Percentiles rank a stretch among this genome's conserved stretches.
These are phyloP conservation scores for Rhynchospora breviuscula DNA, from an alignment of 176 grass and related monocot species.

Conservation along the genomic window DNA sequence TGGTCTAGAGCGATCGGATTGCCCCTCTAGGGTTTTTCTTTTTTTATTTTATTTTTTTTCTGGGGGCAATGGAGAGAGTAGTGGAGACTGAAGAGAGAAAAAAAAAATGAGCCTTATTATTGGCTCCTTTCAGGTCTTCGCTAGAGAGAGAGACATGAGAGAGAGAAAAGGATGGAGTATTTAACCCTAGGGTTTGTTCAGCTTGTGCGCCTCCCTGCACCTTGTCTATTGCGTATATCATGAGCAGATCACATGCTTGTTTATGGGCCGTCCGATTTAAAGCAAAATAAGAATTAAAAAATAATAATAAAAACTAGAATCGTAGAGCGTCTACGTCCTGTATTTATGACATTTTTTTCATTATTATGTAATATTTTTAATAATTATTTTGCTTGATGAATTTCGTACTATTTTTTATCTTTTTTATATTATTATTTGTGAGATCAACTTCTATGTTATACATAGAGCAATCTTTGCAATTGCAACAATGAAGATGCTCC, in stretches of 20 bases:
- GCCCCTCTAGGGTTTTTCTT: slow-evolving; percentile 21
- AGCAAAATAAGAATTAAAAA: too few relatives aligned
- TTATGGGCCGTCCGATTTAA: neutral
- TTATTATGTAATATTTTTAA: too few relatives aligned
- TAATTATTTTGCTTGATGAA: too few relatives aligned
- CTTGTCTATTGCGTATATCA: neutral
- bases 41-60: neutral
- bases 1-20: slow-evolving; percentile 3
- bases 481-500: too few relatives aligned
- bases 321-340: neutral
- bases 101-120: slow-evolving; percentile 17
- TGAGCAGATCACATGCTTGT: neutral
- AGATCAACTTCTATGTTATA: too few relatives aligned
- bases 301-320: too few relatives aligned
- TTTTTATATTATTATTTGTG: too few relatives aligned
- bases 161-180: slow-evolving; percentile 30
- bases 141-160: slow-evolving; percentile 10
- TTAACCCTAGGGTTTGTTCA: slow-evolving; percentile 90
- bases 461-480: too few relatives aligned
- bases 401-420: too few relatives aligned
- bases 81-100: slow-evolving; percentile 26
- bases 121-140: slow-evolving; percentile 32
- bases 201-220: neutral
- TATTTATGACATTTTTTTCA: too few relatives aligned
- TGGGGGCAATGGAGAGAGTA: slow-evolving; percentile 13